Base-by-base conservation (phyloP, 768 basidiomycete genomes). In the Boletus rubescentipes region DNA sequence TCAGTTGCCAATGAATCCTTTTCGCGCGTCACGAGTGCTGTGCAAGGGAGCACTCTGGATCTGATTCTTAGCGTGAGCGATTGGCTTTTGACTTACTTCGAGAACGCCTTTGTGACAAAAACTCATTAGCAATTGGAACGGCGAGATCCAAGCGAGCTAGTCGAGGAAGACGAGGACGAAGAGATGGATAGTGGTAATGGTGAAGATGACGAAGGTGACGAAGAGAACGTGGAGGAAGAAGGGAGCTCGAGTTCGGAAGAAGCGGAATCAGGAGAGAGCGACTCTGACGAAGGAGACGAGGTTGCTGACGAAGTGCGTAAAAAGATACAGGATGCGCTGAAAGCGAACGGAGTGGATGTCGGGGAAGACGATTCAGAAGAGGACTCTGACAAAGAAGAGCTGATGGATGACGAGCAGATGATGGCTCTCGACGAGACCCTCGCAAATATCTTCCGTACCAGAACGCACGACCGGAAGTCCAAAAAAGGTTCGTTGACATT, bases 321-420 rank as follows among this genome's bases (percentile, higher is more conserved):
- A 42, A 85, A 89, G 62, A 86, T 85, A 36, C 78, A 83, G 64
- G 81, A 84, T 56, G 85, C 81, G 3, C 70, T 88, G 4, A 78
- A 78, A 18, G 79, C 79, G 12, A 84, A 82, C 59, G 85, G 83
- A 8, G 72, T 84, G 34, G 79, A 80, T 35, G 79, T 79, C 18
- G 80, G 76, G 2, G 77, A 80, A 15, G 62, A 81, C 9, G 81
- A 79, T 12, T 77, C 77, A 8, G 83, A 84, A 42, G 83, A 77
- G 35, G 79, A 76, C 5, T 67, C 70, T 26, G 70, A 79, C 37
- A 84, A 86, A 56, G 88, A 89, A 56, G 88, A 89, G 44, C 73
- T 86, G 29, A 87, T 96, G 86, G 90, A 97, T 66, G 96, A 99
- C 66, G 95, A 98, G 23, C 92, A 97, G 73, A 99, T 99, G 96